These are phyloP conservation scores for Agaricales sp. DNA, from an alignment of 1,284 basidiomycete species.

Conservation along the genomic window DNA sequence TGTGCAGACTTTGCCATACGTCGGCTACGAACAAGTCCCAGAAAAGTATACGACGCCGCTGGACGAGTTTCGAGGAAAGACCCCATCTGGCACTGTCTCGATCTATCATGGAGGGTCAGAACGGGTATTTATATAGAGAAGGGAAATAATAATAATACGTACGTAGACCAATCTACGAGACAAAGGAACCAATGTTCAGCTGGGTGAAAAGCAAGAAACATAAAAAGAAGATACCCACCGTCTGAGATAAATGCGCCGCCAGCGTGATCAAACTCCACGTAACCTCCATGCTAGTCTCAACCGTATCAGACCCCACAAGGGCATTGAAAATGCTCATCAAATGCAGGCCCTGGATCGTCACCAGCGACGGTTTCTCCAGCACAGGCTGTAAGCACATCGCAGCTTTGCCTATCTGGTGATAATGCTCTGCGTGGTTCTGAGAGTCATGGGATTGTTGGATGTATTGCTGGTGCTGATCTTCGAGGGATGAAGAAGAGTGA, in stretches of 20 bases:
- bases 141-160: slow-evolving; percentile 15
- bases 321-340: slow-evolving; percentile 44
- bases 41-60: slow-evolving; percentile 42
- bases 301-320: slow-evolving; percentile 31
- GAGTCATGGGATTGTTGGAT: background rate
- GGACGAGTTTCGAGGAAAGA: slow-evolving; percentile 39
- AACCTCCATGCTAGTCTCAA: slow-evolving; percentile 40
- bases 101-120: slow-evolving; percentile 26
- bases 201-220: slow-evolving; percentile 7
- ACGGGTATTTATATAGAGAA: slow-evolving; percentile 8
- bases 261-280: slow-evolving; percentile 50
- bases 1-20: slow-evolving; percentile 46
- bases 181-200: slow-evolving; percentile 9
- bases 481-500: background rate
- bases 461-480: background rate
- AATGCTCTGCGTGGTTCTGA: slow-evolving; percentile 37
- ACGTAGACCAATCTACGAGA: slow-evolving; percentile 46
- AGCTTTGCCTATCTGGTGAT: slow-evolving; percentile 48
- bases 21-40: slow-evolving; percentile 50
- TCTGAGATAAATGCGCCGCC: slow-evolving; percentile 46
- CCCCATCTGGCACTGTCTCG: slow-evolving; percentile 46
- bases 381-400: slow-evolving; percentile 51
- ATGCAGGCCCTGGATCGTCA: slow-evolving; percentile 55
- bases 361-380: slow-evolving; percentile 54
- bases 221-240: slow-evolving; percentile 29